A percentile compares a stretch with the other conserved stretches of the same genome.
Evolutionary conservation across 2,329 filamentous ascomycete species (phyloP).

Genomic region (Diaporthe vexans): DNA sequence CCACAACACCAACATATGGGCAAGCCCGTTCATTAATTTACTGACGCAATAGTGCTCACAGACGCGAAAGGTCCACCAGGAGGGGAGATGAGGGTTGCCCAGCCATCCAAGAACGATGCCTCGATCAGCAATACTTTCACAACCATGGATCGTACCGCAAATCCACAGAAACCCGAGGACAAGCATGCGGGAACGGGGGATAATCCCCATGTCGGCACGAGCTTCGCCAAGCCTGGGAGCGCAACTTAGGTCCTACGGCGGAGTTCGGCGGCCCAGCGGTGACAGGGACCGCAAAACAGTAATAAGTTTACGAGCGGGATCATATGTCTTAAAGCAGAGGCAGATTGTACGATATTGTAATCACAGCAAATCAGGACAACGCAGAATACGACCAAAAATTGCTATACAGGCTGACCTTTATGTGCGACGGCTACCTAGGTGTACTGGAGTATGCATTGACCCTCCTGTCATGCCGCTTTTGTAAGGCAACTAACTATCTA

Average conservation of each 20-base stretch:
- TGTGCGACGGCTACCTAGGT: neutral
- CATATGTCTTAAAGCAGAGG: no score
- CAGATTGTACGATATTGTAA: neutral
- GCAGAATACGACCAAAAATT: neutral
- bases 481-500: neutral
- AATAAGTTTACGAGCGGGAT: no score
- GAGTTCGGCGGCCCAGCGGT: no score
- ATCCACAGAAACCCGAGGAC: slow-evolving; percentile 14
- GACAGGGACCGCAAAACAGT: no score
- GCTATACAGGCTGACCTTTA: neutral
- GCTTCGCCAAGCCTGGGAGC: slow-evolving; percentile 36
- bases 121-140: slow-evolving; percentile 40
- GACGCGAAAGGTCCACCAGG: slow-evolving; percentile 36
- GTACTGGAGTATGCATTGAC: neutral
- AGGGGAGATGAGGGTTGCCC: slow-evolving; percentile 23
- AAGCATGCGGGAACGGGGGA: slow-evolving; percentile 22
- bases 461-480: neutral
- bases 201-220: slow-evolving; percentile 19
- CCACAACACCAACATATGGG: neutral
- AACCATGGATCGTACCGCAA: slow-evolving; percentile 33
- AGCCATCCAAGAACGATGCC: slow-evolving; percentile 36
- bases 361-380: neutral
- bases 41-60: neutral
- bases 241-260: neutral
- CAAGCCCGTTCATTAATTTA: no score